Conservation (phyloP, 2,329 filamentous ascomycete genomes). For the Monilinia vaccinii-corymbosi region DNA sequence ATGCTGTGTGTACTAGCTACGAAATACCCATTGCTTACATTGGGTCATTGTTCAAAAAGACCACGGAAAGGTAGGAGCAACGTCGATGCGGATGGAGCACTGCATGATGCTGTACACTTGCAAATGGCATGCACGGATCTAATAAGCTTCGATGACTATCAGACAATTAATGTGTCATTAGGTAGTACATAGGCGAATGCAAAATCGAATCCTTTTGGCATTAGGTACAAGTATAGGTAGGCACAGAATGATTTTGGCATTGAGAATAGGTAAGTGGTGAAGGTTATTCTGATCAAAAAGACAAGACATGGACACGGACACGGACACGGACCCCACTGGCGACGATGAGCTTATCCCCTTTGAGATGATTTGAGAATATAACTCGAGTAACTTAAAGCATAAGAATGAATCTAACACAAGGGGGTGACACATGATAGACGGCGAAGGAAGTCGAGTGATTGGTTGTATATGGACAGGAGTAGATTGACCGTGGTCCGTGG, state of each 20-base stretch:
- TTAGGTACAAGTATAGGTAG: too few relatives aligned
- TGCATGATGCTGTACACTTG: constrained; percentile 10
- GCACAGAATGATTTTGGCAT: too few relatives aligned
- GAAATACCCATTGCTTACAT: constrained; percentile 3
- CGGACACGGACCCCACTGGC: neutral
- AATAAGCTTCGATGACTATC: neutral
- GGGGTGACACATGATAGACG: neutral
- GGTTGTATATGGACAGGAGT: neutral
- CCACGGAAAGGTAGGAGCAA: constrained; percentile 1
- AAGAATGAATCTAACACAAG: neutral
- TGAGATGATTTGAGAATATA: neutral
- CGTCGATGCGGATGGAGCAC: constrained; percentile 9
- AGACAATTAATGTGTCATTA: constrained; percentile 1
- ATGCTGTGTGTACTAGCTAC: constrained; percentile 6
- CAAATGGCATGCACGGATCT: constrained; percentile 3
- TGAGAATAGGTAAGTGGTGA: too few relatives aligned
- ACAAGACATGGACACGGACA: too few relatives aligned
- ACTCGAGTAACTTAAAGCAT: neutral
- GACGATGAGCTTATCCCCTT: neutral
- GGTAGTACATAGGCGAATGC: neutral
- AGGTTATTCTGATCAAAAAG: neutral
- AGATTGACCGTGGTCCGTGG: neutral
- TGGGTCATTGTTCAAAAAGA: constrained; percentile 5
- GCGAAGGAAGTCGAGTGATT: neutral
- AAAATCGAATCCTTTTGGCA: neutral